Percentiles rank a stretch among this genome's conserved stretches.
Conservation (phyloP, 2,329 filamentous ascomycete genomes). For the Westerdykella ornata region DNA sequence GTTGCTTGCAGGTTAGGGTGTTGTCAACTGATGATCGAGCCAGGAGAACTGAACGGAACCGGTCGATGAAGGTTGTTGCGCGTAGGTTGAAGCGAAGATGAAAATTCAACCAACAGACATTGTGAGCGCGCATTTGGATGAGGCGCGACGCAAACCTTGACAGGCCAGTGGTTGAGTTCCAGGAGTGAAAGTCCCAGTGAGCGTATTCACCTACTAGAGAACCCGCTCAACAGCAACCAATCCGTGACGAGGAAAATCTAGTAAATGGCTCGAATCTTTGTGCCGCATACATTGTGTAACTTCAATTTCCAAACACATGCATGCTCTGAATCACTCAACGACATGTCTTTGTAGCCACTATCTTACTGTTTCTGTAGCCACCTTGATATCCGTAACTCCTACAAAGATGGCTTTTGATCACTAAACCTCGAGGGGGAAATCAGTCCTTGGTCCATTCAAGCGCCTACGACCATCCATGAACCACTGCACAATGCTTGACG, state of each 20-base stretch:
- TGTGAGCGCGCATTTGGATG: no score
- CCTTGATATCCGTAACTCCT: background rate
- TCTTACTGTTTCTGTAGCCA: background rate
- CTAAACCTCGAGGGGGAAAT: conserved; percentile 41
- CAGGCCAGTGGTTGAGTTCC: no score
- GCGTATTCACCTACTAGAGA: no score
- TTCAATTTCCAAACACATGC: no score
- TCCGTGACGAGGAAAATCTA: no score
- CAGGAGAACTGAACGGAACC: background rate
- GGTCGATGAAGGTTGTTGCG: background rate
- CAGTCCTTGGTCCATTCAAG: conserved; percentile 46
- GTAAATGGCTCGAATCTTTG: no score
- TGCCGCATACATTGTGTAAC: no score
- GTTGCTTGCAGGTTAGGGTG: no score
- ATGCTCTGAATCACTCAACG: background rate
- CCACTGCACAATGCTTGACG: conserved; percentile 54
- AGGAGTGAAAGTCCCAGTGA: no score
- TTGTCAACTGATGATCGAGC: background rate
- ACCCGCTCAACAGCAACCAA: no score
- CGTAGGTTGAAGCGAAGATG: background rate
- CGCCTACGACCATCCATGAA: conserved; percentile 56
- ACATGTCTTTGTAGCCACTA: background rate
- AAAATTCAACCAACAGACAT: background rate
- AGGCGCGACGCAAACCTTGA: no score
- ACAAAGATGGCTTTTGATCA: conserved; percentile 17